Percentiles rank a stretch among this genome's conserved stretches.
These are phyloP conservation scores for Ceratobasidium sp. DNA, from an alignment of 1,284 basidiomycete species.

Conservation along the genomic window DNA sequence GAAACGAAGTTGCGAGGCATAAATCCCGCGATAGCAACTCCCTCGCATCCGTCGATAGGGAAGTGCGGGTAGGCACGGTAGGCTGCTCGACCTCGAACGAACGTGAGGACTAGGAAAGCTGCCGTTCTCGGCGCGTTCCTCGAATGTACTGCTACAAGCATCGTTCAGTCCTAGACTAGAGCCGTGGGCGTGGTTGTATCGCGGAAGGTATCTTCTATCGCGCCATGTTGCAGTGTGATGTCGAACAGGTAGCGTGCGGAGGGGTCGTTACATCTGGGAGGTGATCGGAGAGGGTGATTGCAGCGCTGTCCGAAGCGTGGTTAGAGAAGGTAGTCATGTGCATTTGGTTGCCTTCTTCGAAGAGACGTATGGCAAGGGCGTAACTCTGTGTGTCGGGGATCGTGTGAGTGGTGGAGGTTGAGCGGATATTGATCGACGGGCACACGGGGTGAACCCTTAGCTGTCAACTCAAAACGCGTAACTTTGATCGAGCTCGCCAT, in stretches of 20 bases:
- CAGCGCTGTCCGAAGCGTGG: conserved; percentile 67
- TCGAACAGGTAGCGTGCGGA: conserved; percentile 75
- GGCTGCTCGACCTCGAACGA: conserved; percentile 69
- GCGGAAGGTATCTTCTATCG: conserved; percentile 76
- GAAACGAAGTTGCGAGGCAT: conserved; percentile 67
- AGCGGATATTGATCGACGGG: too few relatives aligned
- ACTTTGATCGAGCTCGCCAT: too few relatives aligned
- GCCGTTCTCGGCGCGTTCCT: conserved; percentile 17
- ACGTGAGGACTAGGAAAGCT: conserved; percentile 29
- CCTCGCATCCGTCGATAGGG: conserved; percentile 61
- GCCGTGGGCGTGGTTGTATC: conserved; percentile 69
- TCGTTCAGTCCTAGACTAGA: conserved; percentile 8
- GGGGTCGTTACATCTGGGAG: conserved; percentile 70
- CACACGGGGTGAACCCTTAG: too few relatives aligned
- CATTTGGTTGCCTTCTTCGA: conserved; percentile 76
- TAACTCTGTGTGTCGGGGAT: conserved; percentile 76
- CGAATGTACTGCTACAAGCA: conserved; percentile 33
- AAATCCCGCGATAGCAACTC: conserved; percentile 62
- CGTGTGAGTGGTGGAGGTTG: too few relatives aligned
- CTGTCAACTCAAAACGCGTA: too few relatives aligned
- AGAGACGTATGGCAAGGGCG: conserved; percentile 73
- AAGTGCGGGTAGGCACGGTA: conserved; percentile 67
- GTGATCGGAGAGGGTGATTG: conserved; percentile 74
- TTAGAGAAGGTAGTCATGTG: conserved; percentile 80
- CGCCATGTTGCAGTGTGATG: conserved; percentile 81